Percentiles rank a stretch among this genome's conserved stretches.
Evolutionary conservation across 192 early-diverging fungal genomes (phyloP).

Genomic region (Umbelopsis vinacea): DNA sequence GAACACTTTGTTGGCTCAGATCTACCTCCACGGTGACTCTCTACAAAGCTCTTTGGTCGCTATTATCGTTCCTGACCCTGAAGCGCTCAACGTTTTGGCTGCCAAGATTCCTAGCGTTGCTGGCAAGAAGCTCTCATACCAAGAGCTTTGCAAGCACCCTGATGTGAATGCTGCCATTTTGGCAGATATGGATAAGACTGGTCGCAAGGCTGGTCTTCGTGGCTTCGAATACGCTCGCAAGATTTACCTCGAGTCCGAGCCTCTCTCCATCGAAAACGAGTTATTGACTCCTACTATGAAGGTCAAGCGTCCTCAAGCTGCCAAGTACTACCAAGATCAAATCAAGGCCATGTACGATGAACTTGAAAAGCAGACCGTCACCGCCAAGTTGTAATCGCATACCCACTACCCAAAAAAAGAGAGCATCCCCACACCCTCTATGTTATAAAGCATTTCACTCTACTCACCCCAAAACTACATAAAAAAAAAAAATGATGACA

Average conservation of each 20-base stretch:
- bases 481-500: too few relatives aligned
- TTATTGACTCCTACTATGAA: constrained; percentile 88
- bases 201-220: constrained; percentile 59
- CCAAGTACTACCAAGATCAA: constrained; percentile 62
- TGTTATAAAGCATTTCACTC: background rate
- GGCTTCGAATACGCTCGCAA: constrained; percentile 77
- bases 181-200: constrained; percentile 55
- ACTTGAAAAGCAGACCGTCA: constrained; percentile 39
- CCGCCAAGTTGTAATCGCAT: constrained; percentile 48
- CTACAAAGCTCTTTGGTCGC: constrained; percentile 74
- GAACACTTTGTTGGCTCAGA: constrained; percentile 68
- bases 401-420: background rate
- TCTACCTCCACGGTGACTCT: constrained; percentile 82
- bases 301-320: constrained; percentile 80
- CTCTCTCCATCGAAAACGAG: constrained; percentile 73
- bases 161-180: constrained; percentile 56
- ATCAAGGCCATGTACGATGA: constrained; percentile 73
- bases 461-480: too few relatives aligned
- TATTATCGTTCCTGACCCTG: constrained; percentile 75
- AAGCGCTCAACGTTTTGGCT: constrained; percentile 49
- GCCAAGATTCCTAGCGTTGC: constrained; percentile 47
- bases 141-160: constrained; percentile 59
- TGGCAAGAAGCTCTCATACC: constrained; percentile 44
- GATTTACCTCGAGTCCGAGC: constrained; percentile 62
- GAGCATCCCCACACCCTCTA: background rate